Evolutionary conservation across 1,284 basidiomycete species (phyloP).

Genomic region (Thelephora terrestris): DNA sequence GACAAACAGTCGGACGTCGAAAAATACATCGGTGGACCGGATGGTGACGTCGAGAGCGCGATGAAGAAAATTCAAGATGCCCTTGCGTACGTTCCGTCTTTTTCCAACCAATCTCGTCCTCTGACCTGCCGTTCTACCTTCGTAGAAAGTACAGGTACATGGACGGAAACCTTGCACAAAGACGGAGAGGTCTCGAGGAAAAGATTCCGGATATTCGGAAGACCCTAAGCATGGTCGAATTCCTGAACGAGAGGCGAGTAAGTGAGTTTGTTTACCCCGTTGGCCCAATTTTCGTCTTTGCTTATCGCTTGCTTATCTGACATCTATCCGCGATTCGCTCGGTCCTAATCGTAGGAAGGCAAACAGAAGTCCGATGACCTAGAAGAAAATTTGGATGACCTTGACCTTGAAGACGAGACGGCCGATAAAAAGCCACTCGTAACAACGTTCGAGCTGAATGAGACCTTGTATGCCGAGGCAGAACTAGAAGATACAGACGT

Average conservation of each 20-base stretch:
- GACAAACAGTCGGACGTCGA: slow-evolving; percentile 65
- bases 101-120: slow-evolving; percentile 10
- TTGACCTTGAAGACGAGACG: slow-evolving; percentile 28
- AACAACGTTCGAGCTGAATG: slow-evolving; percentile 93
- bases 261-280: slow-evolving; percentile 16
- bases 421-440: slow-evolving; percentile 45
- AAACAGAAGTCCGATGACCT: slow-evolving; percentile 34
- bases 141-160: slow-evolving; percentile 96
- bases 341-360: slow-evolving; percentile 37
- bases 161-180: slow-evolving; percentile 81
- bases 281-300: background rate
- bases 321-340: background rate
- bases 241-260: slow-evolving; percentile 64
- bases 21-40: slow-evolving; percentile 74
- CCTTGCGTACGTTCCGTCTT: slow-evolving; percentile 57
- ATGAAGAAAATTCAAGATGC: slow-evolving; percentile 88
- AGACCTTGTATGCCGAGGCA: slow-evolving; percentile 91
- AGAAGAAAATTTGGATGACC: slow-evolving; percentile 41
- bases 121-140: slow-evolving; percentile 12
- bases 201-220: slow-evolving; percentile 97
- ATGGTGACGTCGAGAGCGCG: slow-evolving; percentile 71
- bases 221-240: slow-evolving; percentile 86
- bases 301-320: background rate
- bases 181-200: slow-evolving; percentile 73
- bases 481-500: slow-evolving; percentile 79